Percentiles rank a stretch among this genome's conserved stretches.
These are phyloP conservation scores for Terana coerulea DNA, from an alignment of 768 basidiomycete genomes.

Conservation along the genomic window DNA sequence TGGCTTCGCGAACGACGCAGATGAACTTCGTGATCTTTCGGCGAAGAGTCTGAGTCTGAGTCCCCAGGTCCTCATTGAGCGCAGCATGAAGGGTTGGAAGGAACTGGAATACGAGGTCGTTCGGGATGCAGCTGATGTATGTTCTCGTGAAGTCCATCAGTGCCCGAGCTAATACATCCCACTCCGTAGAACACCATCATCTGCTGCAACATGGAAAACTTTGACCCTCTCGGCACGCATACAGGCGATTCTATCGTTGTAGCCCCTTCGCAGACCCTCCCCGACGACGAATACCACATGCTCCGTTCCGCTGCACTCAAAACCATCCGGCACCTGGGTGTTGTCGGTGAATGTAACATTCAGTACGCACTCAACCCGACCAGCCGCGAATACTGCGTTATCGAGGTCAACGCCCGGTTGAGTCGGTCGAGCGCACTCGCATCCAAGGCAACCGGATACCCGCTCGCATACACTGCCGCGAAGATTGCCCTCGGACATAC, in stretches of 20 bases:
- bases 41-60: constrained; percentile 88
- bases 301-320: constrained; percentile 96
- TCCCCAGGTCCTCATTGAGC: constrained; percentile 96
- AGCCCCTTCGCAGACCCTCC: constrained; percentile 95
- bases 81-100: constrained; percentile 99
- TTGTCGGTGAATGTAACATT: constrained; percentile 94
- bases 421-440: constrained; percentile 93
- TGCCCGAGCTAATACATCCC: background rate
- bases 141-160: constrained; percentile 27
- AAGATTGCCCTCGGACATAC: constrained; percentile 98
- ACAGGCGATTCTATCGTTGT: constrained; percentile 99
- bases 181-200: constrained; percentile 87
- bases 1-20: constrained; percentile 92
- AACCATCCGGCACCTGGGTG: constrained; percentile 78
- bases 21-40: constrained; percentile 91
- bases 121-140: constrained; percentile 92
- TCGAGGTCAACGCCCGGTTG: constrained; percentile 96
- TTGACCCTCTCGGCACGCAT: constrained; percentile 97
- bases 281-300: constrained; percentile 99
- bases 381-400: constrained; percentile 94
- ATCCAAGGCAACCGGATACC: constrained; percentile 98
- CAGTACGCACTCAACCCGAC: constrained; percentile 97
- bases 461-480: constrained; percentile 97
- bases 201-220: constrained; percentile 99
- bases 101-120: constrained; percentile 99